Evolutionary conservation across 805 yeast species (phyloP), one percentile per base, ranked within the genome.

Genomic region (Candida taoyuanica): DNA sequence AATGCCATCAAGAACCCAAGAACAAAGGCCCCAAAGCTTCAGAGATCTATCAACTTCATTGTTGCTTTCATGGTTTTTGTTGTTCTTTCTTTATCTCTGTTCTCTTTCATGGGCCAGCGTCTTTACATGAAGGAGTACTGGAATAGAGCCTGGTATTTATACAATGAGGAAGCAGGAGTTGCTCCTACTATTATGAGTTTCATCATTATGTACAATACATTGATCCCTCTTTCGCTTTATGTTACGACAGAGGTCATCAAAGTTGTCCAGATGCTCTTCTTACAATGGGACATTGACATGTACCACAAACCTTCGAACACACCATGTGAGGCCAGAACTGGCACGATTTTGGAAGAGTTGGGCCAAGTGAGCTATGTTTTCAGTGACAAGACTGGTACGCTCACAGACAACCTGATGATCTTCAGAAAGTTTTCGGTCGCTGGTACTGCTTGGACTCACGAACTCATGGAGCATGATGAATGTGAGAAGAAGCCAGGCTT

Each of bases 171-270:
- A 48, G 95, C 82, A 1, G 94, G 95, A 17, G 73, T 77, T 16
- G 91, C 95, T 3, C 84, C 96, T 2, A 85, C 95, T 1, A 71
- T 93, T 34, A 89, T 93, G 96, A 88, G 98, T 2, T 94, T 85
- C 61, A 82, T 93, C 46, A 91, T 93, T 67, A 91, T 93, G 98
- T 91, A 83, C 66, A 93, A 93, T 59, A 93, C 98, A 0, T 73
- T 93, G 65, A 93, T 93, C 56, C 98, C 98, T 0, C 67, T 93
- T 23, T 91, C 98, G 0, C 72, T 93, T 20, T 94, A 93, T 57
- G 98, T 93, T 16, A 88, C 98, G 0, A 85, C 91, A 87, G 99
- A 94, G 59, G 82, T 93, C 44, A 88, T 89, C 55, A 93, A 93
- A 56, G 84, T 85, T 7, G 77, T 84, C 65, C 99, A 93, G 59